phyloP scores from a whole-genome alignment of 345 rosid species.

The Rubroshorea leprosula region DNA sequence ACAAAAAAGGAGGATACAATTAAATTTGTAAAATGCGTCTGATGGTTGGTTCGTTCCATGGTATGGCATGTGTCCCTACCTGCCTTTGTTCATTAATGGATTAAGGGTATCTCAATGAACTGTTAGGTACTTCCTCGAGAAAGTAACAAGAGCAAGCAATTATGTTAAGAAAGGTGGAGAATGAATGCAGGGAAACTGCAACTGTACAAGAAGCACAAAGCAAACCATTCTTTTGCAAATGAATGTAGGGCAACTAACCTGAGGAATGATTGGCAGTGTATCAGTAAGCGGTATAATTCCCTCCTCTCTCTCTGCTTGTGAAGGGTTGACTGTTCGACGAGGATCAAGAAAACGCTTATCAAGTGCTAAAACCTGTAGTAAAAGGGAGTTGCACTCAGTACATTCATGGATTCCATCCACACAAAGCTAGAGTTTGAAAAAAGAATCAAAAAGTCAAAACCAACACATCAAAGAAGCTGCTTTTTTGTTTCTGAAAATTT shows the following conservation, averaged over 20 bases:
- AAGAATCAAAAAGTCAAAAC: background rate
- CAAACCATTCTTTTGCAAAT: no score
- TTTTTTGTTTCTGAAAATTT: background rate
- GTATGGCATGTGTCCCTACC: no score
- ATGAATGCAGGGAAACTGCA: no score
- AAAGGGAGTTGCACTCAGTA: background rate
- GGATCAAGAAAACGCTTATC: constrained; percentile 95
- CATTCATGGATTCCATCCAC: no score
- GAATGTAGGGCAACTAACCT: constrained; percentile 43
- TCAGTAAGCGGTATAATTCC: constrained; percentile 90
- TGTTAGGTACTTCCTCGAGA: background rate
- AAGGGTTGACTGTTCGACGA: constrained; percentile 85
- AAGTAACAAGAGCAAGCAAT: background rate
- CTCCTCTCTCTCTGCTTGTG: constrained; percentile 96
- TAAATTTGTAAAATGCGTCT: no score
- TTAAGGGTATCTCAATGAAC: background rate
- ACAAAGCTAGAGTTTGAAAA: background rate
- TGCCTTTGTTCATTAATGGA: no score
- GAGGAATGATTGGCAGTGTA: constrained; percentile 85
- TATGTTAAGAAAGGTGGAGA: no score
- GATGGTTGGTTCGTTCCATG: no score
- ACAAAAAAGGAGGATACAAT: no score
- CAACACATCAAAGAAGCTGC: background rate
- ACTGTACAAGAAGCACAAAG: no score
- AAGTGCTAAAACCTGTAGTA: constrained; percentile 63